Base-by-base conservation (phyloP, 2,329 filamentous ascomycete genomes). In the Hymenoscyphus linearis region DNA sequence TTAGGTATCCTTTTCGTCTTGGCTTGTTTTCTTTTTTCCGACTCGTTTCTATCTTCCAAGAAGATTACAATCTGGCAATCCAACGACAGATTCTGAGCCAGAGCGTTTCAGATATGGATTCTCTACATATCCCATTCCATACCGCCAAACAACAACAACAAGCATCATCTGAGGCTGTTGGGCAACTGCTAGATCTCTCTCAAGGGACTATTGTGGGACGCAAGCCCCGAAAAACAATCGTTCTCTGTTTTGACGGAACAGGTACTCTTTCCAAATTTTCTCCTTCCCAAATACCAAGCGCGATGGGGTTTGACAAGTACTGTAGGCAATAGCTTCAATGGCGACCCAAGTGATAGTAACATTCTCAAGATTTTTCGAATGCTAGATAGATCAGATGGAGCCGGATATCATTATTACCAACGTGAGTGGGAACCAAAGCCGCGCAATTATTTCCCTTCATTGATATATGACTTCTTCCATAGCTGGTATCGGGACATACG, bases 351-450 rank as follows among this genome's bases (percentile, higher is more conserved):
- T 31, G 62, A 64, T 31, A 62, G 57, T 22, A 64, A 64, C 35
- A 64, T 64, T 34, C 54, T 64, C 47, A 64, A 64, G 50, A 62
- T 64, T 35, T 64, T 62, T 55, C 57, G 58, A 36, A 60, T 64
- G 57, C 60, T 64, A 6, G 60, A 64, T 27, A 55, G 60, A 22
- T 62, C 54, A 26, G 25, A 25, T 14, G 57, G 55, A 12, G 25
- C 37, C 12, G 40, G 40, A 2, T 60, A 59, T 36, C 62, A 64
- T 36, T 64, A 64, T n/a, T 64, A 64, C 35, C 62, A 64, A 18
- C 62, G 50, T 53, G 6, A 31, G 27, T 53, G 16, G 7, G 16
- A 31, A 25, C 27, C 6, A 7, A 31, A 31, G 26, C 4, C n/a
- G 9, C 9, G 40, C 10, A 4, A 4, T 25, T 22, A 3, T 2